Evolutionary conservation across 2,329 filamentous ascomycete genomes (phyloP), one percentile per base, ranked within the genome.

Genomic region (Peltaster fructicola): DNA sequence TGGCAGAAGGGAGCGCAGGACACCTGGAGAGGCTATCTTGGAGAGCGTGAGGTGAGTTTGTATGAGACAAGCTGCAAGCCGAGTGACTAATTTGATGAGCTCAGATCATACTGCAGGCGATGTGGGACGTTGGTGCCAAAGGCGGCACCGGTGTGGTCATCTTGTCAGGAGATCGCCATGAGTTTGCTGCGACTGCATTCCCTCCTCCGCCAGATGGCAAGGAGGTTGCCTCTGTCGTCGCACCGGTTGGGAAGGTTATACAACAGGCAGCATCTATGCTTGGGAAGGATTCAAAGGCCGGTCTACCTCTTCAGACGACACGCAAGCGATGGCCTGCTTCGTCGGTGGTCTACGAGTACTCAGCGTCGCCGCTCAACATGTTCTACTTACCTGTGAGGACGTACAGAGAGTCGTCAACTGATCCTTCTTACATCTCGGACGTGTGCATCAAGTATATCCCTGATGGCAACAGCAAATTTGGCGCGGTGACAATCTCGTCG

Each of bases 11-110:
- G 88, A 35, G 71, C 70, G 2, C 63, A 73, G 32, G 88, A 98
- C 45, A 95, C 88, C 0, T 98, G 88, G 88, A 81, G 80, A 22
- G 85, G 85, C 0, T 93, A 91, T 50, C 61, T 93, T 2, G 56
- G 63, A 23, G 88, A 98, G 56, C 73, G 88, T 9, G n/a, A n/a
- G n/a, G n/a, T n/a, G n/a, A n/a, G n/a, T n/a, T n/a, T n/a, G n/a
- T n/a, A n/a, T n/a, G n/a, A n/a, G n/a, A n/a, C n/a, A n/a, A n/a
- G n/a, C n/a, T n/a, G n/a, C n/a, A n/a, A n/a, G n/a, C n/a, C n/a
- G n/a, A n/a, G n/a, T n/a, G n/a, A n/a, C n/a, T n/a, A n/a, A n/a
- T n/a, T n/a, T n/a, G n/a, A n/a, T n/a, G n/a, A n/a, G n/a, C n/a
- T n/a, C 67, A 64, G 26, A 61, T 59, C 27, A 66, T 95, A 14